A percentile compares a stretch with the other conserved stretches of the same genome.
Evolutionary conservation across 2,329 filamentous ascomycete species (phyloP).

Genomic region (Calonectria pseudoturangicola): DNA sequence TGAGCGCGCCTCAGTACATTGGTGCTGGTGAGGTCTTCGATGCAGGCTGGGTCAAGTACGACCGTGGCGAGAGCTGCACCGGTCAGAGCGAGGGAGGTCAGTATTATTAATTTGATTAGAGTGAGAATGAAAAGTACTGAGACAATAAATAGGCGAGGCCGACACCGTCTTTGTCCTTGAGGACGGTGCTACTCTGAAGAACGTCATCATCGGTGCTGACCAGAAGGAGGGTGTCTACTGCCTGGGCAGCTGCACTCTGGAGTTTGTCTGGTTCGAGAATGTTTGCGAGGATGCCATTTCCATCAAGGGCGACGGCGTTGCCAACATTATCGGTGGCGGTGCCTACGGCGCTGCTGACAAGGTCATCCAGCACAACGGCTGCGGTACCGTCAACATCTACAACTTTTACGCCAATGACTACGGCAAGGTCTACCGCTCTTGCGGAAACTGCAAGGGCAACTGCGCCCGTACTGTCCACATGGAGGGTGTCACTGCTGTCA

Average conservation of each 20-base stretch:
- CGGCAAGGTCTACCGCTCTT: constrained; percentile 63
- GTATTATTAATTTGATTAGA: neutral
- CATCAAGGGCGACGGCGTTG: constrained; percentile 59
- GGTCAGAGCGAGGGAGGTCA: constrained; percentile 65
- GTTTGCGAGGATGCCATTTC: constrained; percentile 63
- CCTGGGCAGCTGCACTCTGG: constrained; percentile 63
- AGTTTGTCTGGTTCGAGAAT: constrained; percentile 70
- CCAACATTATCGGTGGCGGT: constrained; percentile 64
- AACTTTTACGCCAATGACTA: constrained; percentile 67
- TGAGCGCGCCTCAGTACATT: constrained; percentile 56
- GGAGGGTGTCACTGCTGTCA: constrained; percentile 62
- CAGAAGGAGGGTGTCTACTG: constrained; percentile 69
- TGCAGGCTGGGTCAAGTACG: constrained; percentile 60
- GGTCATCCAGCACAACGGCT: constrained; percentile 64
- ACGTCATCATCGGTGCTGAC: constrained; percentile 67
- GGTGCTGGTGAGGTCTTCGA: constrained; percentile 55
- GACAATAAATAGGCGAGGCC: constrained; percentile 35
- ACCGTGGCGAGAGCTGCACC: constrained; percentile 64
- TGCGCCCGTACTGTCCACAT: constrained; percentile 66
- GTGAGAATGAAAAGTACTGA: constrained; percentile 3
- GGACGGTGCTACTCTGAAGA: constrained; percentile 64
- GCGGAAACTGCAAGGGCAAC: constrained; percentile 55
- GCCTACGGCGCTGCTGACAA: constrained; percentile 63
- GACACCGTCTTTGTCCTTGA: constrained; percentile 65
- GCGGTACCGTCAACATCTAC: constrained; percentile 64